These are phyloP conservation scores for Parietaria judaica DNA, from an alignment of 306 rosid genomes.

Conservation along the genomic window DNA sequence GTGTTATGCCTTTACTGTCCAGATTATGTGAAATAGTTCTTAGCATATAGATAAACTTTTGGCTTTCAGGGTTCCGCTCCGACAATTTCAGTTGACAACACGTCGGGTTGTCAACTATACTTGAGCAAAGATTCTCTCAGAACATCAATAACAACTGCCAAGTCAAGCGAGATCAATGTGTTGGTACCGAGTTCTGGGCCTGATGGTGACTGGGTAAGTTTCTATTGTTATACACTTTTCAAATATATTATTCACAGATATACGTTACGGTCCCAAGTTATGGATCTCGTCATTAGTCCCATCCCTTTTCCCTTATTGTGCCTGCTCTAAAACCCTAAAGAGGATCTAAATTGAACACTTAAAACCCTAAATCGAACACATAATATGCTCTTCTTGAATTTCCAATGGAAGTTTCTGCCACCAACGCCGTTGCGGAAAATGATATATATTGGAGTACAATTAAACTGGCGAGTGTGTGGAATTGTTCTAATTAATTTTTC, in stretches of 20 bases:
- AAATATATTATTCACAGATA: background rate
- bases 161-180: conserved; percentile 92
- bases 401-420: background rate
- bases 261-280: no score
- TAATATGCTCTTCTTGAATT: no score
- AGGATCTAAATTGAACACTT: no score
- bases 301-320: background rate
- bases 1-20: no score
- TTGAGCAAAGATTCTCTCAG: conserved; percentile 76
- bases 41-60: background rate
- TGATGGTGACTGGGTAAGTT: conserved; percentile 85
- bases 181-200: conserved; percentile 73
- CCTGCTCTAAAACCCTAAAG: background rate
- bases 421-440: background rate
- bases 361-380: no score
- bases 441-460: background rate
- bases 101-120: conserved; percentile 84
- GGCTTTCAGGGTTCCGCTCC: conserved; percentile 77
- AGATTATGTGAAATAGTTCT: background rate
- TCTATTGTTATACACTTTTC: conserved; percentile 15
- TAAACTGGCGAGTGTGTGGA: conserved; percentile 1
- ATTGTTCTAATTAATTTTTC: background rate
- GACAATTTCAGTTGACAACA: conserved; percentile 85
- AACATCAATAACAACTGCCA: conserved; percentile 80
- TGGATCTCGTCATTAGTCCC: no score